Percentiles rank a stretch among this genome's conserved stretches.
Conservation (phyloP, 1,284 basidiomycete genomes). For the Boletus smithii region DNA sequence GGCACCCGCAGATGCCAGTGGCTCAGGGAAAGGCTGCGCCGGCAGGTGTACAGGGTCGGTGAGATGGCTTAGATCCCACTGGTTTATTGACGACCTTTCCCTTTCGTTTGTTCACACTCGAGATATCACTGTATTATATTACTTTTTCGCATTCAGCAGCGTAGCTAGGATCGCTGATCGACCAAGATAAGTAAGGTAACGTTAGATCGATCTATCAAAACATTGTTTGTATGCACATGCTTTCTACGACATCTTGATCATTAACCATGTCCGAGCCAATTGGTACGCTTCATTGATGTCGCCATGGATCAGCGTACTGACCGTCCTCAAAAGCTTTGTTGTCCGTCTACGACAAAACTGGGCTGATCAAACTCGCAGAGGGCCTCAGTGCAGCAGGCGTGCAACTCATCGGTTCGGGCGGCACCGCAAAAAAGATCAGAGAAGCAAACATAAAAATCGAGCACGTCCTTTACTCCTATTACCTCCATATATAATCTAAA, state of each 20-base stretch:
- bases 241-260: constrained; percentile 15
- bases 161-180: constrained; percentile 17
- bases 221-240: neutral
- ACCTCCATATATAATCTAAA: constrained; percentile 11
- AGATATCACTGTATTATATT: constrained; percentile 17
- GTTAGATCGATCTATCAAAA: constrained; percentile 5
- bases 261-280: constrained; percentile 27
- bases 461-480: constrained; percentile 45
- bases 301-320: constrained; percentile 11
- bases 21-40: constrained; percentile 37
- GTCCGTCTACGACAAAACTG: constrained; percentile 97
- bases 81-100: constrained; percentile 5
- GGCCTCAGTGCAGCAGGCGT: constrained; percentile 82
- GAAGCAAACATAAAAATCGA: constrained; percentile 90
- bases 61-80: constrained; percentile 8
- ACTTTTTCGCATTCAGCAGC: too few species aligned
- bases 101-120: constrained; percentile 5
- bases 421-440: constrained; percentile 96
- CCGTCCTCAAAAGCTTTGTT: constrained; percentile 63
- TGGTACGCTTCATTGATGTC: constrained; percentile 20
- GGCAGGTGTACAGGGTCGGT: constrained; percentile 39
- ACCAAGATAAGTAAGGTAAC: constrained; percentile 19
- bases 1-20: constrained; percentile 34
- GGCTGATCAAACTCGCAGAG: constrained; percentile 85
- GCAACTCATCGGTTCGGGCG: constrained; percentile 90